These are phyloP conservation scores for Suhomyces maxii DNA, from an alignment of 1,139 yeast species.

Conservation along the genomic window DNA sequence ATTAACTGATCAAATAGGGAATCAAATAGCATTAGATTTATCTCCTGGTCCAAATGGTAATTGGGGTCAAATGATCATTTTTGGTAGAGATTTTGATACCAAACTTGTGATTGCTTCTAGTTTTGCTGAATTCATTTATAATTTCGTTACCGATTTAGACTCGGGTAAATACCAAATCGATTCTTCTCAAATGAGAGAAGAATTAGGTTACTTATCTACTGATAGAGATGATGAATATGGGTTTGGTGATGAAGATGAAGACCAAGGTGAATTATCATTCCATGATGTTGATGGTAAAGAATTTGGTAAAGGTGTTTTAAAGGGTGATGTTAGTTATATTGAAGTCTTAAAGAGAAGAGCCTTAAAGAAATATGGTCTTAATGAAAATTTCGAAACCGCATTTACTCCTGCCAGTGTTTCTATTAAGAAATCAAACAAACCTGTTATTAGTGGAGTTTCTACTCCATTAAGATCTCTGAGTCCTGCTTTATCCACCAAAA, in stretches of 20 bases:
- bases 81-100: slow-evolving; percentile 66
- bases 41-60: slow-evolving; percentile 62
- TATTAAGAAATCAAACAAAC: slow-evolving; percentile 12
- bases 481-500: slow-evolving; percentile 9
- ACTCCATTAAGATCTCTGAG: slow-evolving; percentile 17
- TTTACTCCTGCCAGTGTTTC: slow-evolving; percentile 37
- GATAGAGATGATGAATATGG: slow-evolving; percentile 43
- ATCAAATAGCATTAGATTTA: slow-evolving; percentile 61
- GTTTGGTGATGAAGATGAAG: slow-evolving; percentile 47
- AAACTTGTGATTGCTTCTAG: slow-evolving; percentile 58
- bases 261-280: slow-evolving; percentile 42
- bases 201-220: slow-evolving; percentile 24
- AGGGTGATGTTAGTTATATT: slow-evolving; percentile 46
- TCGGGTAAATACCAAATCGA: slow-evolving; percentile 55
- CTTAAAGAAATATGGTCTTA: slow-evolving; percentile 43
- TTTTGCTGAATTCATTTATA: slow-evolving; percentile 55
- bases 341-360: slow-evolving; percentile 55
- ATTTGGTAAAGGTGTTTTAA: slow-evolving; percentile 39
- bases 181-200: slow-evolving; percentile 23
- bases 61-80: slow-evolving; percentile 63
- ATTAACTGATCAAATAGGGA: slow-evolving; percentile 58
- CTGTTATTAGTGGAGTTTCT: slow-evolving; percentile 10
- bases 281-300: slow-evolving; percentile 40
- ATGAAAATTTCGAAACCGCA: slow-evolving; percentile 40
- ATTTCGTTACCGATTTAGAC: slow-evolving; percentile 51